Evolutionary conservation across 345 rosid genomes (phyloP).

Genomic region (Raphanus raphanistrum): DNA sequence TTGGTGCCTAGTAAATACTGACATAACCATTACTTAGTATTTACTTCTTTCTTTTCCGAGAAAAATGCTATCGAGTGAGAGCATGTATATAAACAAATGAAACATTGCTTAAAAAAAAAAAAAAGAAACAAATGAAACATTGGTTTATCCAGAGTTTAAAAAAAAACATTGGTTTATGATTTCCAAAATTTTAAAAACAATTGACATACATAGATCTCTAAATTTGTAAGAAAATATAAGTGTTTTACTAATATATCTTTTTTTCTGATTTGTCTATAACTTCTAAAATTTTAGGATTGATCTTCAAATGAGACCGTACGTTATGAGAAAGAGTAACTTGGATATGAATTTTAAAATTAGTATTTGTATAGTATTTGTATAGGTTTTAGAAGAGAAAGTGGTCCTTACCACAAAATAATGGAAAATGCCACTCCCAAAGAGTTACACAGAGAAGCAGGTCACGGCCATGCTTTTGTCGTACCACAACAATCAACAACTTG

Average conservation of each 20-base stretch:
- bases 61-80: background rate
- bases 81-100: background rate
- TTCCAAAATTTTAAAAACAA: background rate
- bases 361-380: background rate
- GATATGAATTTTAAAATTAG: background rate
- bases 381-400: conserved; percentile 1
- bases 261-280: too few relatives aligned
- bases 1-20: conserved; percentile 18
- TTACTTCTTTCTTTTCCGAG: background rate
- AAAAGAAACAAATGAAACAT: background rate
- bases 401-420: conserved; percentile 14
- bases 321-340: conserved; percentile 9
- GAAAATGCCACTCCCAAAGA: conserved; percentile 18
- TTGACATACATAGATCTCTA: too few relatives aligned
- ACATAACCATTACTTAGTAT: conserved; percentile 1
- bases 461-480: conserved; percentile 13
- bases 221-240: too few relatives aligned
- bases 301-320: background rate
- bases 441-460: conserved; percentile 15
- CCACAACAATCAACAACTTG: conserved; percentile 31
- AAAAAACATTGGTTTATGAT: background rate
- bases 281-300: too few relatives aligned
- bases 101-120: background rate
- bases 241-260: too few relatives aligned
- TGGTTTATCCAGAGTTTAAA: too few relatives aligned